Base-by-base conservation (phyloP, 1,284 basidiomycete genomes). In the Ustilago shanxiensis region DNA sequence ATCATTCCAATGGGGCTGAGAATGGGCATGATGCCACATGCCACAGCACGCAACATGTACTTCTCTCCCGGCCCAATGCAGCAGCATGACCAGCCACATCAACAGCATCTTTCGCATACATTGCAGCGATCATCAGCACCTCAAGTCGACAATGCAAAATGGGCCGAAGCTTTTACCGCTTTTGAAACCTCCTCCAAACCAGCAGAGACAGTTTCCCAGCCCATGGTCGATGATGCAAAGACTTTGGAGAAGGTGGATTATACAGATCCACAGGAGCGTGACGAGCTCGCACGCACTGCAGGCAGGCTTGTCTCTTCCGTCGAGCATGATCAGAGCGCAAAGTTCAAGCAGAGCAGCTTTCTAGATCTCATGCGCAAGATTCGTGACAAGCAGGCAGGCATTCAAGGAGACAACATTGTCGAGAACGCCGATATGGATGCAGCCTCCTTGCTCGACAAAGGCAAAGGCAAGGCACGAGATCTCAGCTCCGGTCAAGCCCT, bases 331-430 rank as follows among this genome's bases (percentile, higher is more conserved):
- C 75, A 81, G 74, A 95, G 93, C 83, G 90, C 92, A 49, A 98
- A 98, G 86, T 95, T 98, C 85, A 90, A 91, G 84, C 90, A 95
- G 57, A 95, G 94, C 86, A 89, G 91, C 73, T 98, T 98, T 85
- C 89, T 98, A 88, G 89, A 89, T 20, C 89, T 98, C 29, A 95
- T 98, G 92, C 90, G 90, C 60, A 91, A 93, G 80, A 87, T 98
- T 49, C 89, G 94, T 26, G 93, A 95, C 85, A 90, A 91, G 14
- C 90, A 93, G 79, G 90, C 95, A n/a, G 90, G 92, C 10, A 92
- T 97, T 1, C 90, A 94, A 65, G 94, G 92, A 20, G 91, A 93
- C 82, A 88, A 92, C 60, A 91, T 95, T 86, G 91, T 95, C 54
- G 79, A 80, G 26, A 76, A 54, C 10, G 66, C 66, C 28, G 58